Conservation (phyloP, 495 filamentous ascomycete species). For the Clavariopsis aquatica region DNA sequence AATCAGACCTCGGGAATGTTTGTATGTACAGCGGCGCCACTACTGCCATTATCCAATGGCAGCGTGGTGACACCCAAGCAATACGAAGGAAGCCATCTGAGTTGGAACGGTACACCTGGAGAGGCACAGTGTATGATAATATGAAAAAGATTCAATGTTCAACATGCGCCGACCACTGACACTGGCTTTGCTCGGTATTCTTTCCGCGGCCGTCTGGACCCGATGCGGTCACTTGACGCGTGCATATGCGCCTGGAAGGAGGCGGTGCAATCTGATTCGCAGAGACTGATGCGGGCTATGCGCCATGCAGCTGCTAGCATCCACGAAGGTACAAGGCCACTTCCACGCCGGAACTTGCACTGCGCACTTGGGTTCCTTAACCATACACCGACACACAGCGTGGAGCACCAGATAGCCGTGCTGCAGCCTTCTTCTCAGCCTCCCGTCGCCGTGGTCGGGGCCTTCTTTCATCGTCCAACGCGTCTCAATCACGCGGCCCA, state of each 20-base stretch:
- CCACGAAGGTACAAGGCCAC: too few relatives aligned
- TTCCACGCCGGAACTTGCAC: background rate
- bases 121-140: background rate
- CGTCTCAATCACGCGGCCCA: background rate
- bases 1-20: background rate
- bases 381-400: background rate
- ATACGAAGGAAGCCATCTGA: background rate
- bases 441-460: background rate
- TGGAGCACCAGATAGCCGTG: background rate
- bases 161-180: too few relatives aligned
- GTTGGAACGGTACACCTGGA: background rate
- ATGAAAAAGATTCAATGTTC: background rate
- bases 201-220: background rate
- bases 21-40: background rate
- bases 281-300: background rate
- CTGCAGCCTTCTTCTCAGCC: background rate
- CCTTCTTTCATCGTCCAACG: background rate
- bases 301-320: too few relatives aligned
- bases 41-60: background rate
- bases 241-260: background rate
- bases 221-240: background rate
- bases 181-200: too few relatives aligned
- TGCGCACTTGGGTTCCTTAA: background rate
- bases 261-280: background rate
- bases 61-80: background rate